These are phyloP conservation scores for Beta corolliflora DNA, from an alignment of 179 eudicot genomes.

Conservation along the genomic window DNA sequence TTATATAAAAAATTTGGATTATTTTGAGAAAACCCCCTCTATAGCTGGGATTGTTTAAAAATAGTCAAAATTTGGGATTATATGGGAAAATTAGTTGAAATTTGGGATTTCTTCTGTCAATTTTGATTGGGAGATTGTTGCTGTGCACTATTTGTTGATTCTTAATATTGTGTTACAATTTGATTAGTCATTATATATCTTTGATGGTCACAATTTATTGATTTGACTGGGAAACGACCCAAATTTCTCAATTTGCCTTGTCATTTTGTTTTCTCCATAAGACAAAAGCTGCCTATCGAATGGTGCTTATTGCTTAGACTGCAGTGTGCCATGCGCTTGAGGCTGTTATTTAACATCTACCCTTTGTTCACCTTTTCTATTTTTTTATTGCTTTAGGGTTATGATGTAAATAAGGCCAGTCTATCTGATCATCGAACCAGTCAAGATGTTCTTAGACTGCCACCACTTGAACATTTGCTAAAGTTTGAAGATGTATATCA, in stretches of 20 bases:
- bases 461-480: conserved; percentile 75
- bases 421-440: conserved; percentile 32
- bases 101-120: no score
- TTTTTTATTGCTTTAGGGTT: conserved; percentile 38
- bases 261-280: background rate
- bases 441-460: conserved; percentile 50
- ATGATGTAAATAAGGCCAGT: conserved; percentile 31
- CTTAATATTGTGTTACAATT: background rate
- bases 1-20: no score
- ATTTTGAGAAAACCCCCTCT: no score
- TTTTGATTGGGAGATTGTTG: background rate
- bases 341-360: background rate
- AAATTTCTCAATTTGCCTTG: background rate
- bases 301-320: background rate
- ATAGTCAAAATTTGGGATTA: no score
- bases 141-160: background rate
- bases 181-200: background rate
- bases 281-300: background rate
- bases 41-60: no score
- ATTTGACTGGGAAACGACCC: background rate
- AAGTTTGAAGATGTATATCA: conserved; percentile 75
- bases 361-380: background rate
- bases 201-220: background rate
- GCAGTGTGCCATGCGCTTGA: background rate
- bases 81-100: no score